Evolutionary conservation across 768 basidiomycete species (phyloP).

Genomic region (Omphalotus guepiniiformis): DNA sequence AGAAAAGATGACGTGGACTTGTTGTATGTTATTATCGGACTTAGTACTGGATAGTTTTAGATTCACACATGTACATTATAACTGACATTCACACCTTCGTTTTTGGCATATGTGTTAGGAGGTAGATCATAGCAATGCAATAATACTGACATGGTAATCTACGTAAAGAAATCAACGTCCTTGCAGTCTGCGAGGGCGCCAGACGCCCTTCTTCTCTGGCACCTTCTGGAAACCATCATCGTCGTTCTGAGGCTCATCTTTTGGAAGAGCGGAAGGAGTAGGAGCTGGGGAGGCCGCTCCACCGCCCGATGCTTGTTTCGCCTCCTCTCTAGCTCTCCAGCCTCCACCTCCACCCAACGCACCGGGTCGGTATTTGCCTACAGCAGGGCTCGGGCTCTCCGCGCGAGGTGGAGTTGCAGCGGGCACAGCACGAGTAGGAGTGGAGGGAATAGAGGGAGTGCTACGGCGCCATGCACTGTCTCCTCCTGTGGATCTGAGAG

Average conservation of each 20-base stretch:
- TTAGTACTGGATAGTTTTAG: too few species aligned
- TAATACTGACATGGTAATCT: too few species aligned
- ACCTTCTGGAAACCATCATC: constrained; percentile 74
- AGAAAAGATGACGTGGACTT: constrained; percentile 4
- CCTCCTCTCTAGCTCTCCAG: constrained; percentile 60
- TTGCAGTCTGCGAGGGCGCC: constrained; percentile 22
- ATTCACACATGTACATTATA: too few species aligned
- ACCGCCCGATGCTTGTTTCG: constrained; percentile 23
- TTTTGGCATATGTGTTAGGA: too few species aligned
- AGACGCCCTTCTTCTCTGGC: constrained; percentile 32
- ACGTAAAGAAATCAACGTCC: too few species aligned
- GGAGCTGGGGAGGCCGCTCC: constrained; percentile 32
- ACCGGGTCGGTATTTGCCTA: constrained; percentile 42
- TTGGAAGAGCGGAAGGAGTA: too few species aligned
- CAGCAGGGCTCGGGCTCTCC: constrained; percentile 51
- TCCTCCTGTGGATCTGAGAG: constrained; percentile 22
- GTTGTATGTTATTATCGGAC: too few species aligned
- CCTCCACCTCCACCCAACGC: constrained; percentile 36
- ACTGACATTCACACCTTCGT: too few species aligned
- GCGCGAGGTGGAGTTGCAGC: constrained; percentile 40
- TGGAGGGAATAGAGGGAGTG: constrained; percentile 21
- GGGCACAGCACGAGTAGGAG: constrained; percentile 23
- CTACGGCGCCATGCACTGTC: constrained; percentile 28
- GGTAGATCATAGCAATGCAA: too few species aligned
- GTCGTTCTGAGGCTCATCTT: too few species aligned